Base-by-base conservation (phyloP, 2,329 filamentous ascomycete genomes). In the Aspergillus pseudoterreus region DNA sequence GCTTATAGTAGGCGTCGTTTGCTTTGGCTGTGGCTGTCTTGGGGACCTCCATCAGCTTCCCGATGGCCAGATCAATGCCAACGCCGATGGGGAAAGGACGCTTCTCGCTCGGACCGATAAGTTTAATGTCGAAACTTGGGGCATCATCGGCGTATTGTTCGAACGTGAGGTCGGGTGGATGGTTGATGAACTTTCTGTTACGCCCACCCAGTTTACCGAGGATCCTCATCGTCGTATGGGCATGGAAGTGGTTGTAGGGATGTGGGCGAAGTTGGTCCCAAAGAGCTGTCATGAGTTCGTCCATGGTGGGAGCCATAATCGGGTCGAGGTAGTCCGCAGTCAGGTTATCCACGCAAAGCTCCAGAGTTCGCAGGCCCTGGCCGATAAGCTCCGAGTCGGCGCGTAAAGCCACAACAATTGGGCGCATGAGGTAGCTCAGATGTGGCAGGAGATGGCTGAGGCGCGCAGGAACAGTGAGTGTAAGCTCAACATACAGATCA, bases 261-360 rank as follows among this genome's bases (percentile, higher is more conserved):
- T 92, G 87, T 6, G 94, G 95, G 62, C 88, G 88, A 39, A 99
- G 80, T 69, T 99, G 95, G 57, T 96, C 92, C 80, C 95, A 99
- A 1, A 99, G 79, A 1, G 92, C 92, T 43, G 91, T 94, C 94
- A 99, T 99, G 42, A 99, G 78, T 66, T 99, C 94, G 63, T 99
- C 92, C 70, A 99, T 97, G 22, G 97, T 95, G 0, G 94, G 95
- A 2, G 92, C 90, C 92, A 99, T 99, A 63, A 99, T 97, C 0
- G 94, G 95, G 62, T 99, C 94, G 12, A 99, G 77, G 65, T 99
- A 99, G 64, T 99, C 94, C 0, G 94, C 92, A 0, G 95, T 99
- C 0, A 99, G 80, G 62, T 99, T 99, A 57, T 99, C 94, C 15
- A 99, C 94, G 64, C 94, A 99, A 2, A 99, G 82, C 65, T 99